Conservation (phyloP, 1,284 basidiomycete species). For the Inonotus hispidus region DNA sequence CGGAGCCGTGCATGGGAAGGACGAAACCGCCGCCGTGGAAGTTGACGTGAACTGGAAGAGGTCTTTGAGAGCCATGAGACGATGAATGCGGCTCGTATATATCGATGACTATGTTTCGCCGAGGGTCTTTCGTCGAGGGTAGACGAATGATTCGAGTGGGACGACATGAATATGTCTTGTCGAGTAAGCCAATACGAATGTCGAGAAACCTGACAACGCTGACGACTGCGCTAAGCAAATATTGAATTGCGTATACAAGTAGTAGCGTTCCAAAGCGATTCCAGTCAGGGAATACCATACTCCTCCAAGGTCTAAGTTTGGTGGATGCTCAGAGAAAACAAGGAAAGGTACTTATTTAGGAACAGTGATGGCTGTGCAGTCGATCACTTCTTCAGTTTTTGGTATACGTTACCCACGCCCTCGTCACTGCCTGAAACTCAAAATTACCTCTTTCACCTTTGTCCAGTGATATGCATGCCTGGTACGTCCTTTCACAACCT, state of each 20-base stretch:
- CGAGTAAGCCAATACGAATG: slow-evolving; percentile 8
- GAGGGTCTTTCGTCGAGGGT: not conserved
- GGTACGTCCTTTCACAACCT: not conserved
- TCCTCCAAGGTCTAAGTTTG: not conserved
- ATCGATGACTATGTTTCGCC: slow-evolving; percentile 15
- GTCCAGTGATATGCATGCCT: not conserved
- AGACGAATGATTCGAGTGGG: slow-evolving; percentile 7
- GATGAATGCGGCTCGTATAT: slow-evolving; percentile 16
- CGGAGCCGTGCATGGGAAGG: slow-evolving; percentile 12
- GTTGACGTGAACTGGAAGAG: slow-evolving; percentile 6
- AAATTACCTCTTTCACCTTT: not conserved
- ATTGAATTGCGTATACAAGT: not conserved
- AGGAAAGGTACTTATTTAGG: too few species aligned
- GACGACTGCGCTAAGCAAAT: not conserved
- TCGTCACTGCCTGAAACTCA: not conserved
- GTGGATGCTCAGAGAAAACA: not conserved
- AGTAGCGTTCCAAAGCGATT: not conserved
- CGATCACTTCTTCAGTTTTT: not conserved
- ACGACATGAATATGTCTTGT: slow-evolving; percentile 7
- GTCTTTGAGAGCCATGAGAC: not conserved
- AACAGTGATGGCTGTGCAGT: not conserved
- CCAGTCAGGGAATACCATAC: not conserved
- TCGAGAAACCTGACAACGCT: slow-evolving; percentile 1
- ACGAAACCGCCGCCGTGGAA: too few species aligned
- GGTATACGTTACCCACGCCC: not conserved